Base-by-base conservation (phyloP, 164 flowering plant species). In the Liquidambar formosana region DNA sequence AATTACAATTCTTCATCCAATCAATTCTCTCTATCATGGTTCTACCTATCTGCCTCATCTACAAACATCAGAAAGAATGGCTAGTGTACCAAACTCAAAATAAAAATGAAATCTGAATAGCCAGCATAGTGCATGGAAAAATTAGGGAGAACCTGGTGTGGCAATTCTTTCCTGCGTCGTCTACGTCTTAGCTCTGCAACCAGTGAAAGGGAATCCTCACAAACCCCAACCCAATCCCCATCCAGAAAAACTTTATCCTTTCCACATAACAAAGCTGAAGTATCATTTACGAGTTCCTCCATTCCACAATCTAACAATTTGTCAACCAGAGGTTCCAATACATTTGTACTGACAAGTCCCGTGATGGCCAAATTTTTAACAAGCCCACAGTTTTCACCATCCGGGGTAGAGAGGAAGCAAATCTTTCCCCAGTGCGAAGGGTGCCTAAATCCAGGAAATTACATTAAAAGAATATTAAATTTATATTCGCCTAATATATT, bases 361-460 rank as follows among this genome's bases (percentile, higher is more conserved):
- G 93, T 82, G 63, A 79, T 72, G 0, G 97, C 91, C 77, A 95
- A 75, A 79, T 93, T 93, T 70, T 95, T 95, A n/a, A 95, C 96
- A 58, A 95, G 91, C 51, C 97, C 99, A 77, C 97, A 95, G 49
- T 93, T 93, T 77, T 93, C 99, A 57, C 97, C 96, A 83, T 93
- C 97, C 8, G 93, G 91, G 3, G 97, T 95, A 16, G 99, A 89
- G 9, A 95, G 86, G 68, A 88, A 93, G 76, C 99, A 95, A 43
- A 93, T 61, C 77, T 77, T 86, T 46, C 97, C 97, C 99, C 99
- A 93, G 68, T 91, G 97, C 8, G 99, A 95, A 69, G 96, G 97
- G 66, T 95, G 91, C 38, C 97, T 95, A 86, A 82, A 85, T 48
- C 53, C 62, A 79, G 65, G 53, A 81, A 70, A 51, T 25, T 61